These are phyloP conservation scores for Phytopythium ostracodes DNA, from an alignment of 352 stramenopile species.

Conservation along the genomic window DNA sequence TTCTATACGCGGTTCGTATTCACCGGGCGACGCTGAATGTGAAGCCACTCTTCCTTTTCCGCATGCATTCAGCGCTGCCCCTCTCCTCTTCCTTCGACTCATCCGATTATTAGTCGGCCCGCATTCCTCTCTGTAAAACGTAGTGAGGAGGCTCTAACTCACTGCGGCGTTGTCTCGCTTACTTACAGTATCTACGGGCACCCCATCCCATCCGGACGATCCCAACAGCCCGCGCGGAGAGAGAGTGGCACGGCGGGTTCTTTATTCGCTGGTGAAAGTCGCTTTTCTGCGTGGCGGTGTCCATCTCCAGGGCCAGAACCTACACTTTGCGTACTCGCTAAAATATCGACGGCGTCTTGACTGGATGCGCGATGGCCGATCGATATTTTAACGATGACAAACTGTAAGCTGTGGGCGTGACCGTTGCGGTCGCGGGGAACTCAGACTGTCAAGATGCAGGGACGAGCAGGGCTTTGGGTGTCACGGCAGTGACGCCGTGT, in stretches of 20 bases:
- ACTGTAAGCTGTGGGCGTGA: not conserved
- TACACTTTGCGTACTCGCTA: not conserved
- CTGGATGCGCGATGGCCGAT: not conserved
- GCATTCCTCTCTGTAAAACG: not conserved
- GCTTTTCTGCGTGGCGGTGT: not conserved
- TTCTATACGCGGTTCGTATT: not conserved
- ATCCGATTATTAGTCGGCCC: no score
- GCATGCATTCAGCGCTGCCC: not conserved
- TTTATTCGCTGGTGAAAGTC: not conserved
- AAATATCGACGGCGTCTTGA: not conserved
- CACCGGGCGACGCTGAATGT: not conserved
- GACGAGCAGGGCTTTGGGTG: not conserved
- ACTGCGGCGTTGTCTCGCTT: no score
- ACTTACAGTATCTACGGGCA: not conserved
- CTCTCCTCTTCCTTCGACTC: not conserved
- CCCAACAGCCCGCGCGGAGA: not conserved
- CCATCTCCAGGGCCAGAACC: not conserved
- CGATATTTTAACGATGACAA: not conserved
- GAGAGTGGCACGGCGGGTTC: not conserved
- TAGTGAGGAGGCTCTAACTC: not conserved
- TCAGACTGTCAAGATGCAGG: not conserved
- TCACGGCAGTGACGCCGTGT: not conserved
- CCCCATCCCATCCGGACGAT: not conserved
- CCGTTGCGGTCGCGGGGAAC: not conserved
- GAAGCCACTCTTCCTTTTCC: not conserved